Evolutionary conservation across 441 rosid species (phyloP).

Genomic region (California macrophylla): DNA sequence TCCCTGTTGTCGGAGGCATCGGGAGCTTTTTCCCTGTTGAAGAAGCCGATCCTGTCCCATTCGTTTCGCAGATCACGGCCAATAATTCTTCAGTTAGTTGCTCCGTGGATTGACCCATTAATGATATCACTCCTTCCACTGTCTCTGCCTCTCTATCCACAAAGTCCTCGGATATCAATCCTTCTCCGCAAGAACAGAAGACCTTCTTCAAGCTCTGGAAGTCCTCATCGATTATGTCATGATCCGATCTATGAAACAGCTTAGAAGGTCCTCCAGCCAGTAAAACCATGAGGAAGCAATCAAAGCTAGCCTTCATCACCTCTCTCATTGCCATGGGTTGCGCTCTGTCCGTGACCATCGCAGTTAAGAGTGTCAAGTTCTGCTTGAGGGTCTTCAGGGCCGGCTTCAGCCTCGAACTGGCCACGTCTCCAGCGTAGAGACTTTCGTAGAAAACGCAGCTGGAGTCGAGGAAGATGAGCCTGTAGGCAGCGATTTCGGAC

Average conservation of each 20-base stretch:
- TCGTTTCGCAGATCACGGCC: constrained; percentile 53
- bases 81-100: constrained; percentile 76
- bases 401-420: constrained; percentile 50
- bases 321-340: constrained; percentile 67
- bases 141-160: constrained; percentile 61
- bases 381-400: constrained; percentile 57
- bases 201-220: constrained; percentile 53
- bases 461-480: constrained; percentile 73
- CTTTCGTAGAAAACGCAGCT: constrained; percentile 53
- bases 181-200: constrained; percentile 68
- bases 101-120: constrained; percentile 68
- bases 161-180: constrained; percentile 53
- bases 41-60: constrained; percentile 45
- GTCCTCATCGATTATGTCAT: constrained; percentile 52
- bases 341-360: constrained; percentile 62
- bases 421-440: constrained; percentile 55
- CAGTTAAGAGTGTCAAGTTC: constrained; percentile 51
- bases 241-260: constrained; percentile 47
- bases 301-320: constrained; percentile 69
- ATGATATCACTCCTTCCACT: constrained; percentile 61
- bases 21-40: constrained; percentile 54
- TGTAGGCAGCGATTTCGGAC: constrained; percentile 83
- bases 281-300: constrained; percentile 61
- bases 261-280: constrained; percentile 70
- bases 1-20: constrained; percentile 77